These are phyloP conservation scores for Sphaceloma murrayae DNA, from an alignment of 2,329 filamentous ascomycete species.

Conservation along the genomic window DNA sequence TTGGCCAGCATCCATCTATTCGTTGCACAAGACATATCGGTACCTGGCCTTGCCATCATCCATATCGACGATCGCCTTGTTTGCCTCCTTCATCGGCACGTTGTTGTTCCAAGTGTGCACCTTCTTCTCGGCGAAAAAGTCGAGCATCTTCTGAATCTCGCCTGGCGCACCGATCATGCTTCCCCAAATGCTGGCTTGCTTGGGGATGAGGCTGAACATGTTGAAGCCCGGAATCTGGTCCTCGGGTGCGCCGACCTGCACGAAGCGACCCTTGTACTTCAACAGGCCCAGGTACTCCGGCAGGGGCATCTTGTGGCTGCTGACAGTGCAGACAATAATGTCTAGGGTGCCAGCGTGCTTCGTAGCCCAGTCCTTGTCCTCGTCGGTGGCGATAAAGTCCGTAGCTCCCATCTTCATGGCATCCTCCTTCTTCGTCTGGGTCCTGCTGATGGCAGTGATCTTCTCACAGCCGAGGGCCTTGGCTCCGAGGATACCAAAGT, in stretches of 20 bases:
- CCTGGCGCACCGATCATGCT: conserved; percentile 42
- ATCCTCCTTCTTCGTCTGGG: conserved; percentile 48
- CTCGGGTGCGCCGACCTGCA: conserved; percentile 59
- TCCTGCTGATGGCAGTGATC: conserved; percentile 54
- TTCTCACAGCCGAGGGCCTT: conserved; percentile 58
- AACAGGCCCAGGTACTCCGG: conserved; percentile 51
- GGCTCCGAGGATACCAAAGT: conserved; percentile 61
- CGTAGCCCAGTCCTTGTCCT: conserved; percentile 49
- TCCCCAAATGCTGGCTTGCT: conserved; percentile 39
- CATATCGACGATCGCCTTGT: conserved; percentile 49
- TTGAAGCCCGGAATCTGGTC: conserved; percentile 43
- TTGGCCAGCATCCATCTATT: conserved; percentile 17
- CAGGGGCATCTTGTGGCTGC: conserved; percentile 52
- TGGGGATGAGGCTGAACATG: conserved; percentile 48
- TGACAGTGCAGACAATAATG: conserved; percentile 50
- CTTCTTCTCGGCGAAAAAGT: conserved; percentile 49
- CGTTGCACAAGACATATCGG: conserved; percentile 33
- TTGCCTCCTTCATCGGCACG: conserved; percentile 48
- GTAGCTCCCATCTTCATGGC: conserved; percentile 52
- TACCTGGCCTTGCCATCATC: conserved; percentile 45
- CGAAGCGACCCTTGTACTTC: conserved; percentile 48
- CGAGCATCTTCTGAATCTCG: conserved; percentile 53
- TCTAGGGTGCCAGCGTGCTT: conserved; percentile 44
- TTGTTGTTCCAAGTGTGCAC: conserved; percentile 55
- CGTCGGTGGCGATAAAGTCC: conserved; percentile 45